Base-by-base conservation (phyloP, 2,329 filamentous ascomycete genomes). In the Verticillium zaregamsianum region DNA sequence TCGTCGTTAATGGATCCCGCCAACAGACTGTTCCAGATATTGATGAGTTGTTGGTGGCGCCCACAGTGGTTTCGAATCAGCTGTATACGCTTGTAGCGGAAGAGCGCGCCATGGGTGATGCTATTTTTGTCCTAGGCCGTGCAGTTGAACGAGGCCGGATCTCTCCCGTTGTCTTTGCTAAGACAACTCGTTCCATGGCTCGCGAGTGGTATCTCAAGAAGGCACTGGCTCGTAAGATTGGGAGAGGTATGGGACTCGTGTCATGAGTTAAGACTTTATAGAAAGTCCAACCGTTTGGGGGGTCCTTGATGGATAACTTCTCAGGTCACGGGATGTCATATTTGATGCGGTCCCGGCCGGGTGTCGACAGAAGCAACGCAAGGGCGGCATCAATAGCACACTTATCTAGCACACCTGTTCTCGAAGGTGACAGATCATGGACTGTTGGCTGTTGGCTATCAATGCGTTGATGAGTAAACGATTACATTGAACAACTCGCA, bases 31-130 rank as follows among this genome's bases (percentile, higher is more conserved):
- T 88, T 1, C 93, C 93, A 0, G 86, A 89, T 57, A 90, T 98
- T 57, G 95, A 99, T 73, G 93, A 96, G 63, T 83, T 98, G 37
- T 81, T 99, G 3, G 92, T 97, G n/a, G 92, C 93, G 3, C 93
- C 94, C 1, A 97, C 92, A 0, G 90, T 97, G 1, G 95, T 97
- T 5, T 92, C 91, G 0, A 93, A 94, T 66, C 95, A 99, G 79
- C 79, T 99, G 25, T 99, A 98, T 75, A 88, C 89, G 57, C 81
- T 96, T 2, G 91, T 93, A 32, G 92, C 93, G 1, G 95, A 99
- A 72, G 94, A 97, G 77, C 84, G 90, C 66, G 93, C 91, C 3
- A 84, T 96, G 57, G 90, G 90, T 35, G 94, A 97, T 72, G 90
- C 92, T 3, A 87, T 98, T 65, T 96, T 95, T 71, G 88, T 93